Evolutionary conservation across 805 yeast genomes (phyloP), one percentile per base, ranked within the genome.

Genomic region (Myxozyma vanderwaltii): DNA sequence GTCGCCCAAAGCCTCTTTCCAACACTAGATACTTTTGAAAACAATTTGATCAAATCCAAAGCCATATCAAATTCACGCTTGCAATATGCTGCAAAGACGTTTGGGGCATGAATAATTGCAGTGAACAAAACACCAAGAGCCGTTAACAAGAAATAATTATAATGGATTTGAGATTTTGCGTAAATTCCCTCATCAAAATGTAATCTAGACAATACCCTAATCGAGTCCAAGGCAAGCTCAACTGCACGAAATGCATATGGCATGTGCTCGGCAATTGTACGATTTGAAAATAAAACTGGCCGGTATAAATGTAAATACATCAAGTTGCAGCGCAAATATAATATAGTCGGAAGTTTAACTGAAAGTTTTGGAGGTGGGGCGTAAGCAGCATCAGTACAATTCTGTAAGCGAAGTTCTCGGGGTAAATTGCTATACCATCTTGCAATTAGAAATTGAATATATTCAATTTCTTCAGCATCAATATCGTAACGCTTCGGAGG

Each of bases 141-240:
- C 4, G 70, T 59, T 10, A 68, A 58, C 46, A 68, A 47, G 41
- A 67, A 67, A 31, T 68, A 68, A 51, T 65, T 67, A 55, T 68
- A 68, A 51, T 67, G 71, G 19, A 67, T 59, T 40, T 63, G 67
- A 39, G 68, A 67, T 4, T 57, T 51, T 13, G 58, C 21, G 58
- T 67, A 67, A 17, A 64, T 50, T 19, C 59, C 68, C 4, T 65
- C 52, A 36, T 66, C 54, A 31, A 59, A 61, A 26, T 59, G 66
- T 1, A 68, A 54, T 2, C 66, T 56, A 2, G 49, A 64, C 1
- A 68, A 63, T 53, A 60, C 67, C 10, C 64, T 59, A 15, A 68
- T 63, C 13, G 68, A 64, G 31, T 59, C 66, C 13, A 67, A 51
- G 5, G 70, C 66, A 6, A 67, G 52, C 19, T 63, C 58, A 19